Conservation (phyloP, 2,329 filamentous ascomycete genomes). For the Microdochium trichocladiopsis region DNA sequence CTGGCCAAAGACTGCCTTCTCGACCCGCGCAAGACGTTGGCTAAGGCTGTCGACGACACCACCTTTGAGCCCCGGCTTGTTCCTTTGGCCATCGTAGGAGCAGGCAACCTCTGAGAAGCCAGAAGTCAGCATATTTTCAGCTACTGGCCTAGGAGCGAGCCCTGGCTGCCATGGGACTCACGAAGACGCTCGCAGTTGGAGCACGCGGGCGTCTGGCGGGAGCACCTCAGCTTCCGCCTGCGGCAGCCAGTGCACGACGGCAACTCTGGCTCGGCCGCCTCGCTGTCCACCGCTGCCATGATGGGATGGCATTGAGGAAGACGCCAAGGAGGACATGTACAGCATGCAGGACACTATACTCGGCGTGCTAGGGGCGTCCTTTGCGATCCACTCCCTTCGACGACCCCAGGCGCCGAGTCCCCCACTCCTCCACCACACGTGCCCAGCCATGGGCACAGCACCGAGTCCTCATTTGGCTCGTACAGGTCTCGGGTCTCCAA, state of each 20-base stretch:
- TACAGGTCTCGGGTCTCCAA: too few species aligned
- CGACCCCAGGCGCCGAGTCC: too few species aligned
- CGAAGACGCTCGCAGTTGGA: not conserved
- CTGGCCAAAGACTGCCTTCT: not conserved
- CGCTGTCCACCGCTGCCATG: conserved; percentile 11
- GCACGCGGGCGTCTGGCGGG: conserved; percentile 15
- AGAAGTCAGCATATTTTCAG: too few species aligned
- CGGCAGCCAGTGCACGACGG: not conserved
- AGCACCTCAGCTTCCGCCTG: conserved; percentile 14
- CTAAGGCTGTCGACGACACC: not conserved
- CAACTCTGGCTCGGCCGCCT: conserved; percentile 12
- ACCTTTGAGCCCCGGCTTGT: not conserved
- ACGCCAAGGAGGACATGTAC: too few species aligned
- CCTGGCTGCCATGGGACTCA: not conserved
- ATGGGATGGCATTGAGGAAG: too few species aligned
- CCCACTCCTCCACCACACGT: too few species aligned
- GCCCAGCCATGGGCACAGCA: too few species aligned
- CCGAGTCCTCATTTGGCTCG: too few species aligned
- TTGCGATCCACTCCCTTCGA: too few species aligned
- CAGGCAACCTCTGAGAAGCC: not conserved
- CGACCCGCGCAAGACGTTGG: not conserved
- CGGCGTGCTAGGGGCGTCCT: too few species aligned
- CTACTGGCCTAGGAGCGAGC: too few species aligned
- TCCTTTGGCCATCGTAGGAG: not conserved
- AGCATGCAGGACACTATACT: too few species aligned